Evolutionary conservation across 495 filamentous ascomycete genomes (phyloP).

Genomic region (Penicillium angulare): DNA sequence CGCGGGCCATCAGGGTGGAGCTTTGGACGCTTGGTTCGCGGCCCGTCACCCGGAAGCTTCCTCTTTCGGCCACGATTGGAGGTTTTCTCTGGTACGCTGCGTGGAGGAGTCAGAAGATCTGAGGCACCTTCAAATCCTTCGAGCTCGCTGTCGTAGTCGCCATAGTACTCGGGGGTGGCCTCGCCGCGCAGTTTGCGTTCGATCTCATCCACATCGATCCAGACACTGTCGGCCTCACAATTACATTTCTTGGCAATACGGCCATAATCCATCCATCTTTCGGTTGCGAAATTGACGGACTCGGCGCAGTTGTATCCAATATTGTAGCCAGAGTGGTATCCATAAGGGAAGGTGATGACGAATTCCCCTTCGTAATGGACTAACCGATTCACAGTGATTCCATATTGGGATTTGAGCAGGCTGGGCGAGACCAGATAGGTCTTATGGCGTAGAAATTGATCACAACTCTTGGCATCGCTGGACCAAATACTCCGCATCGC

Average conservation of each 20-base stretch:
- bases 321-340: slow-evolving; percentile 98
- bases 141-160: slow-evolving; percentile 65
- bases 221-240: slow-evolving; percentile 94
- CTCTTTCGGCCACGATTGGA: slow-evolving; percentile 60
- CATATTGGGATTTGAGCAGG: slow-evolving; percentile 78
- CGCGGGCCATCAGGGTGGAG: slow-evolving; percentile 65
- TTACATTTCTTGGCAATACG: slow-evolving; percentile 96
- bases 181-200: slow-evolving; percentile 92
- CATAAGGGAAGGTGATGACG: slow-evolving; percentile 97
- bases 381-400: slow-evolving; percentile 91
- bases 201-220: slow-evolving; percentile 94
- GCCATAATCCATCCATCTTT: slow-evolving; percentile 92
- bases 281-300: slow-evolving; percentile 96
- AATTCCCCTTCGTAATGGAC: slow-evolving; percentile 98
- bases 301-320: slow-evolving; percentile 98
- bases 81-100: slow-evolving; percentile 64
- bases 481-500: slow-evolving; percentile 97
- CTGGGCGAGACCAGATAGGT: slow-evolving; percentile 95
- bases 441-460: slow-evolving; percentile 96
- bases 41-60: slow-evolving; percentile 57
- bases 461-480: slow-evolving; percentile 92
- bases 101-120: slow-evolving; percentile 77
- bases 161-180: slow-evolving; percentile 82
- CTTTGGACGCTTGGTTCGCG: slow-evolving; percentile 71
- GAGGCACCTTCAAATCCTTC: slow-evolving; percentile 59